Evolutionary conservation across 305 asterid genomes (phyloP), one percentile per base, ranked within the genome.

Genomic region (Solanum hybrid): DNA sequence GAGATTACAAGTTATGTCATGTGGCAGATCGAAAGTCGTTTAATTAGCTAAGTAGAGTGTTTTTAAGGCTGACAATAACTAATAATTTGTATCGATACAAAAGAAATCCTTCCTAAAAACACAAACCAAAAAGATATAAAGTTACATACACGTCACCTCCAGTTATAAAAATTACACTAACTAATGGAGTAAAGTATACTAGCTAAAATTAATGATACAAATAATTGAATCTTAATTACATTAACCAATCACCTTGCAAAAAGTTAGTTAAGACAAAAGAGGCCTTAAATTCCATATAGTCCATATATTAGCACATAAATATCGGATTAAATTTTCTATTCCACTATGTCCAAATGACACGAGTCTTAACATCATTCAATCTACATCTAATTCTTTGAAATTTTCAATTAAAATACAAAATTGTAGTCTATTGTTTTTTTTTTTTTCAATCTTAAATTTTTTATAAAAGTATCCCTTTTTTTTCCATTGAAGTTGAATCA

Each of bases 401-500:
- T 84, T 31, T 84, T 84, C 46, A 84, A 84, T 84, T 51, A 85
- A 85, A 32, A 85, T 85, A 5, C 46, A 84, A 56, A 85, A 60
- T 85, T 4, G 5, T 85, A 34, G n/a, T 32, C 76, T 10, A 10
- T 87, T 88, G 60, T 87, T 87, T 16, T 89, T 88, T 60, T 84
- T 46, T 5, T 42, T 42, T 13, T 46, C 60, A 27, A 36, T 79
- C 86, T 79, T 79, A 79, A 85, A 26, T 20, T 51, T n/a, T 89
- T 75, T 77, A 42, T 46, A 31, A 12, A 60, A 60, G 46, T 22
- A 17, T 56, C 32, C 73, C 12, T 82, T 76, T 91, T 64, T 64
- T 86, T 88, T 3, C 6, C 42, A 91, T 89, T 84, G 88, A 75
- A 76, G 81, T 81, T 86, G 31, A 73, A 87, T 89, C 51, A 40